Conservation (phyloP, 805 yeast species). For the Nakazawaea laoshanensis region DNA sequence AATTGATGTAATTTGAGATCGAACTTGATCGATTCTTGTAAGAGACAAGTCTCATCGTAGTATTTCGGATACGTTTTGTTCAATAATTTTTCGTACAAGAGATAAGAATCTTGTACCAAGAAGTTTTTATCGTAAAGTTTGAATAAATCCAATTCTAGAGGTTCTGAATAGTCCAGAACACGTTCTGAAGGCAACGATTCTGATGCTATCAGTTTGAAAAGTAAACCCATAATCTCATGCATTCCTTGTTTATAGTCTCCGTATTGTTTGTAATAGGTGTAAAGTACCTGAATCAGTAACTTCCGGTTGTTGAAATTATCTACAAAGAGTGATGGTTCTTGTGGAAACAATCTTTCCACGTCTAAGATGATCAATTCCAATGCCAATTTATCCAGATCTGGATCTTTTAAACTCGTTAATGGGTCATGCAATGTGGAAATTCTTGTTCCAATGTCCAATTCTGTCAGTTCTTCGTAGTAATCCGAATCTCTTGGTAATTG, state of each 20-base stretch:
- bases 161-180: constrained; percentile 11
- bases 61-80: constrained; percentile 26
- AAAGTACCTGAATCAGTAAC: constrained; percentile 33
- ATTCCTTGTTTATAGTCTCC: constrained; percentile 43
- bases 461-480: constrained; percentile 14
- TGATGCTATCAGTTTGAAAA: constrained; percentile 29
- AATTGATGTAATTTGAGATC: constrained; percentile 39
- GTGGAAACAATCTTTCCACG: constrained; percentile 44
- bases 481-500: constrained; percentile 18
- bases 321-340: constrained; percentile 22
- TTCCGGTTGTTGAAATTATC: constrained; percentile 17
- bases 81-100: constrained; percentile 31
- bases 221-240: constrained; percentile 44
- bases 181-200: constrained; percentile 26
- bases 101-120: constrained; percentile 33
- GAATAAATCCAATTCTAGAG: constrained; percentile 26
- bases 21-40: constrained; percentile 38
- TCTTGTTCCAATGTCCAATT: constrained; percentile 16
- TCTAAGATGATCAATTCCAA: constrained; percentile 38
- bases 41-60: constrained; percentile 29
- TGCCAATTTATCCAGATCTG: constrained; percentile 28
- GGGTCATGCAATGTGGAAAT: constrained; percentile 5
- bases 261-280: constrained; percentile 40
- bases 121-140: constrained; percentile 29
- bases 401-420: constrained; percentile 1